Evolutionary conservation across 306 rosid species (phyloP), one percentile per base, ranked within the genome.

Genomic region (Sesbania bispinosa): DNA sequence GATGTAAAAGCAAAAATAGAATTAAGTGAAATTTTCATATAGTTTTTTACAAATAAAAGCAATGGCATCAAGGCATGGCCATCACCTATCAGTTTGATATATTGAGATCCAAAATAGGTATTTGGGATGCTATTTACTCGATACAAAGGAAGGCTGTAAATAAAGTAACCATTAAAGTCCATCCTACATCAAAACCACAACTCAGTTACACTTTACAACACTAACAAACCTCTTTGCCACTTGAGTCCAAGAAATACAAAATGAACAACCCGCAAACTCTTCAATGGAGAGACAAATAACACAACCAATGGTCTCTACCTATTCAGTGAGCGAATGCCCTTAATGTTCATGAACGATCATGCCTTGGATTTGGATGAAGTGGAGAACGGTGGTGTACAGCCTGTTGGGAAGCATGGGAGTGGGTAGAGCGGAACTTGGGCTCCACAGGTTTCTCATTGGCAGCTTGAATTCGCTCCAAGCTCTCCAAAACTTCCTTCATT

Each of bases 401-500:
- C 51, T 60, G 83, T 29, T 61, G 89, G 4, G 11, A 15, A 76
- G 79, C 84, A 19, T 67, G 78, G 64, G 59, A 62, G 14, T 48
- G 79, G 39, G 76, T 18, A 15, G 88, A 64, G 4, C 61, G 81
- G 20, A 18, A 58, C 67, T 82, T 79, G 9, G 85, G 88, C 46
- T 86, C 89, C 60, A 64, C 78, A 6, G 81, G 60, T 67, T 15
- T 81, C 67, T 88, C 87, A 21, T 73, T 76, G 26, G 79, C 82
- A 16, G 93, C 73, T 72, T 92, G 87, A 30, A 89, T 78, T 48
- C 84, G 81, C 77, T 80, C 89, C 77, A 95, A 71, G 68, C 1
- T 80, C 75, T 84, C 96, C 77, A 94, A 73, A 18, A 94, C 97
- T 55, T 86, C 87, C 32, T 84, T 82, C 99, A 95, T 95, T 24